Evolutionary conservation across 2,329 filamentous ascomycete species (phyloP), one percentile per base, ranked within the genome.

Genomic region (Onygena corvina): DNA sequence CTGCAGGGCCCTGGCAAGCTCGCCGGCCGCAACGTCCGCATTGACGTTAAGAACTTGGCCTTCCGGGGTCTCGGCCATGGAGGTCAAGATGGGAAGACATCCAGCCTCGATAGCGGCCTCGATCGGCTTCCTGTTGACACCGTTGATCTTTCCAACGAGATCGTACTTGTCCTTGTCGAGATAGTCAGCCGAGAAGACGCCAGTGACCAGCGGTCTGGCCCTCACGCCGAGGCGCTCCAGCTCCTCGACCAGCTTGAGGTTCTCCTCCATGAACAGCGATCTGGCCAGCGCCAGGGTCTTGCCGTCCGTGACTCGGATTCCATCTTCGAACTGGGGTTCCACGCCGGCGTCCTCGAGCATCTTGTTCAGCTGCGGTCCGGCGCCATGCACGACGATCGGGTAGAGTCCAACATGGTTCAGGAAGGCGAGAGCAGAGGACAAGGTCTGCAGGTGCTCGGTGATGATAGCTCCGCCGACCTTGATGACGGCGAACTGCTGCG

Each of bases 381-480:
- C 90, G 48, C 92, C 92, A 66, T 98, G 92, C 31, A 96, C 89
- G 49, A 98, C 87, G 59, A 96, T 84, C 42, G 92, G 92, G 70
- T 87, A 95, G 34, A 98, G 77, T 34, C 89, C 88, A 62, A 96
- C 87, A 73, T 94, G 85, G 70, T 94, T 90, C 46, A 96, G 79
- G 70, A 96, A 93, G 23, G 87, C 84, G 52, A 96, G 76, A 46
- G 86, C 89, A 49, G 84, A 83, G 63, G 87, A 94, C 50, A 98
- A 79, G 61, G 89, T 88, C 66, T 94, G 85, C 50, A 96, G 76
- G 68, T 95, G 84, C 64, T 96, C 89, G 53, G 87, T 94, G 61
- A 98, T 77, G 61, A 96, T 95, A 55, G 90, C 92, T 54, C 90
- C 92, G 54, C 90, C 92, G 50, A 96, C 90, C 74, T 98, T 98